Conservation (phyloP, 148 eudicot genomes). For the Vaccinium darrowii region DNA sequence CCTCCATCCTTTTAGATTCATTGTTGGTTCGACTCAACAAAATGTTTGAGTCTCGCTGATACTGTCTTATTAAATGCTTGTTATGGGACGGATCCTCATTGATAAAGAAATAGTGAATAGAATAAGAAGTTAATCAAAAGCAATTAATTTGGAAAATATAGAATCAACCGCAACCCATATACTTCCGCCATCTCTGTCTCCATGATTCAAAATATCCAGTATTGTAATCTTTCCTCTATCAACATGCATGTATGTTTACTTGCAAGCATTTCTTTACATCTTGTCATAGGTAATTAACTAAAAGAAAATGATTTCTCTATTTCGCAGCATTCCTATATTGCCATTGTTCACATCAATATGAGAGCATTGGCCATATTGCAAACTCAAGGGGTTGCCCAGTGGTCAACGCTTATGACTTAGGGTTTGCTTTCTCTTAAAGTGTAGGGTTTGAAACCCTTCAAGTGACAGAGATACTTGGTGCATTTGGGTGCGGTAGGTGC, state of each 20-base stretch:
- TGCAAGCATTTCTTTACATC: neutral
- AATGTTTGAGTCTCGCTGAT: neutral
- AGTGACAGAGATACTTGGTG: too few relatives aligned
- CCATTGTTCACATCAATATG: neutral
- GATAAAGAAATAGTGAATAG: too few relatives aligned
- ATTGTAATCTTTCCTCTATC: neutral
- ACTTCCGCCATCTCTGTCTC: too few relatives aligned
- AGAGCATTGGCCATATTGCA: neutral
- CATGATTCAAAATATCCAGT: neutral
- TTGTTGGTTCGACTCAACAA: neutral
- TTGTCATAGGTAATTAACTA: neutral
- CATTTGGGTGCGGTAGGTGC: too few relatives aligned
- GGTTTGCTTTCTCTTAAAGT: too few relatives aligned
- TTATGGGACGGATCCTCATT: neutral
- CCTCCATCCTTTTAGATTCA: neutral
- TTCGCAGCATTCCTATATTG: neutral
- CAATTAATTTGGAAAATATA: neutral
- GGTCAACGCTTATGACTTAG: too few relatives aligned
- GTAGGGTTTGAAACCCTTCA: too few relatives aligned
- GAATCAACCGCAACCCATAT: neutral
- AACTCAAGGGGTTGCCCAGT: too few relatives aligned
- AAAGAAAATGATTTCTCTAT: neutral
- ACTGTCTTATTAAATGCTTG: neutral
- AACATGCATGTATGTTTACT: neutral
- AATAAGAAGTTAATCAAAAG: neutral